Evolutionary conservation across 1,139 yeast genomes (phyloP), one percentile per base, ranked within the genome.

Genomic region (Hansenula anomala): DNA sequence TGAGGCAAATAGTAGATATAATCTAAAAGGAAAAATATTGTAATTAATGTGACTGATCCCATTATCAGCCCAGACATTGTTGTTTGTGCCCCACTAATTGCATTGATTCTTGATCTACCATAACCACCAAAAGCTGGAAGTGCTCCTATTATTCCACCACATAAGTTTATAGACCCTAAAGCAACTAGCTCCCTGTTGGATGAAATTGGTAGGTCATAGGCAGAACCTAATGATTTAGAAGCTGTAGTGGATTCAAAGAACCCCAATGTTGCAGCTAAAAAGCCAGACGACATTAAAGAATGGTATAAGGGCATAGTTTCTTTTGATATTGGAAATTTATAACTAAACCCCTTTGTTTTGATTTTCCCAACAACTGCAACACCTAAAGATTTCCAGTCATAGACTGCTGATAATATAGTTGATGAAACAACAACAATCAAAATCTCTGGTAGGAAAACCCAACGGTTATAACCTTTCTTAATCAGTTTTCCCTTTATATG

Each of bases 91-190:
- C 90, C 90, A 11, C 92, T 80, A 34, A 88, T 67, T 2, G 92
- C 86, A 61, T 92, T 92, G 42, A 92, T 80, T 54, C 86, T 90
- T 28, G 95, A 82, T 56, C 98, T 73, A 2, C 97, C 97, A 56
- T 92, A 92, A 0, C 98, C 97, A 3, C 98, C 98, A 69, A 90
- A 90, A 1, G 96, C 80, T 0, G 98, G 97, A 13, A 92, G 66
- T 0, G 92, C 86, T 4, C 96, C 92, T 51, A 87, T 44, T 13
- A 49, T 23, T 17, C 56, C 56, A 18, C 58, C 59, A 39, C 63
- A 78, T 17, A 77, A 45, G 53, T 90, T 92, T 36, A 85, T 78
- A 17, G 75, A 63, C 0, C 98, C 98, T 34, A 92, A 66, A 0
- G 97, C 97, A 8, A 84, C 83, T 38, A 84, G 62, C 52, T 84